These are phyloP conservation scores for Moringa oleifera DNA, from an alignment of 345 rosid species.

Conservation along the genomic window DNA sequence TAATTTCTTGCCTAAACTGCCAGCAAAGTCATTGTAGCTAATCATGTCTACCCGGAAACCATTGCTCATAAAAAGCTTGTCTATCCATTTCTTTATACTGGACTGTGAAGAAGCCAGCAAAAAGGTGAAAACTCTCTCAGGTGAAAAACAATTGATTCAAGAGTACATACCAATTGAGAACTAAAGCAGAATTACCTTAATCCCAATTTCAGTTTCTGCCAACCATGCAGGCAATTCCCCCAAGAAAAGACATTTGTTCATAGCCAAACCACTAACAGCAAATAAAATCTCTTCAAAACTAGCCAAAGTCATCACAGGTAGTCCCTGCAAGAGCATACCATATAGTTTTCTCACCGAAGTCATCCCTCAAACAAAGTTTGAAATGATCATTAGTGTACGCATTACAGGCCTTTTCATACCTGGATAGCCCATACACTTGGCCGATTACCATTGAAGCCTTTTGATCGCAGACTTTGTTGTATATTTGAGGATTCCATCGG, in stretches of 20 bases:
- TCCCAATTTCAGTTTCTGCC: constrained; percentile 45
- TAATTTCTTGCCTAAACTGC: constrained; percentile 45
- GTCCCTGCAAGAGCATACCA: constrained; percentile 39
- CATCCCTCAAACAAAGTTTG: constrained; percentile 1
- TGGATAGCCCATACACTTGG: constrained; percentile 89
- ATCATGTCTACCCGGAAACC: constrained; percentile 50
- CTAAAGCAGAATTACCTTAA: constrained; percentile 33
- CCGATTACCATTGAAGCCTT: constrained; percentile 68
- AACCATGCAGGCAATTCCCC: constrained; percentile 73
- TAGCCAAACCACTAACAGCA: constrained; percentile 53
- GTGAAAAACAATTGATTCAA: neutral
- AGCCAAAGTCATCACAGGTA: constrained; percentile 54
- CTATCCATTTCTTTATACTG: constrained; percentile 44
- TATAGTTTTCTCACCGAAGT: constrained; percentile 4
- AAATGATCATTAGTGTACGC: neutral
- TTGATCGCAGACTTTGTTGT: constrained; percentile 40
- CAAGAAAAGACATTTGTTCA: constrained; percentile 54
- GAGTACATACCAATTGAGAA: neutral
- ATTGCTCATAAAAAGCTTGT: constrained; percentile 62
- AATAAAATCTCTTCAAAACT: constrained; percentile 59
- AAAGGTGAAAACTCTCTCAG: constrained; percentile 8
- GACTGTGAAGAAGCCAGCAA: constrained; percentile 34
- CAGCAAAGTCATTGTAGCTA: constrained; percentile 48
- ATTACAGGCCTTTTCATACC: constrained; percentile 35
- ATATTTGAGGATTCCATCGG: constrained; percentile 47